Evolutionary conservation across 768 basidiomycete genomes (phyloP), one percentile per base, ranked within the genome.

Genomic region (Pulveroboletus sp.): DNA sequence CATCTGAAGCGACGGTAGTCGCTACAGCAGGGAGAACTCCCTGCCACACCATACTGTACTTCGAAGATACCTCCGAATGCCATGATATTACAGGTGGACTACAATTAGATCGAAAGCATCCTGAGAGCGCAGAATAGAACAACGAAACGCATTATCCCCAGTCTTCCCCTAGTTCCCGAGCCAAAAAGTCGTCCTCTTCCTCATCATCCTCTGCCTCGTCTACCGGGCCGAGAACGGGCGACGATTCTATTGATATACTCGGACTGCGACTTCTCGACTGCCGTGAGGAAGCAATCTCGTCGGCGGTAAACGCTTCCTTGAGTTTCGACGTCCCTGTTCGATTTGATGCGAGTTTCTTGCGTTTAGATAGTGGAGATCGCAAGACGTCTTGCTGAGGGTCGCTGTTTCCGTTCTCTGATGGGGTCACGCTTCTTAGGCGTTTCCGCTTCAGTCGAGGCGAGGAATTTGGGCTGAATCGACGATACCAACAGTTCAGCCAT

Each of bases 121-220:
- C 8, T 43, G 19, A 12, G 19, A 24, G 27, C 40, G n/a, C 20
- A 46, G 42, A 43, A 29, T 30, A 19, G 37, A 44, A 49, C 19
- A 13, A 43, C 24, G 16, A 5, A 43, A 41, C 11, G 31, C 14
- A 57, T 68, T 82, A 89, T 79, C 86, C 83, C 80, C 77, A 80
- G 51, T 89, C 86, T 63, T 85, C 85, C 62, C 81, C 85, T 56
- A 90, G 71, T 61, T 86, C 89, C 32, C 83, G 76, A n/a, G 86
- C 82, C n/a, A 89, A 71, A 63, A 89, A 89, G 63, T 89, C 87
- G 35, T 88, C 86, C 1, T 86, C 86, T 5, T 86, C 86, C 2
- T 78, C 76, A 1, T 81, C 81, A 0, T 75, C 78, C 2, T 75
- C n/a, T n/a, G n/a, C 78, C 5, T 78, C 80, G 0, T 75, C 78